phyloP scores from a whole-genome alignment of 2,329 filamentous ascomycete genomes.

The Pseudogymnoascus sp. region DNA sequence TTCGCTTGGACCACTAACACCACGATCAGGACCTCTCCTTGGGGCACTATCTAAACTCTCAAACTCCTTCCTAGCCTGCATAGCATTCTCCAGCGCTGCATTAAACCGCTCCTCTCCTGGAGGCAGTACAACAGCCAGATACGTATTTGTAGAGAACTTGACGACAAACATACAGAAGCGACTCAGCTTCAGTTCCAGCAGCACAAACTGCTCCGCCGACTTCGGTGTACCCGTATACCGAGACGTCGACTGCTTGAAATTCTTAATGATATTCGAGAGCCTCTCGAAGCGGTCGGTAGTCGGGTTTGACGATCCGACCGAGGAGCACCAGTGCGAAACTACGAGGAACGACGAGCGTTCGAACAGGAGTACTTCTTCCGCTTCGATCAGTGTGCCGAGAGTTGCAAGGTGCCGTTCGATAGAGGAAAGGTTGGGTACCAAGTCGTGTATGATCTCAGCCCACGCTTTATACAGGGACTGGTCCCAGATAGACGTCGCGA shows the following conservation, averaged over 20 bases:
- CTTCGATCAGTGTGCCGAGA: conserved; percentile 78
- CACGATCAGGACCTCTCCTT: conserved; percentile 21
- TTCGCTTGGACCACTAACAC: conserved; percentile 11
- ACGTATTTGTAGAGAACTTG: conserved; percentile 95
- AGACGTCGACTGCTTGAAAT: conserved; percentile 81
- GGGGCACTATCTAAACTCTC: conserved; percentile 54
- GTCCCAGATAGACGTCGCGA: conserved; percentile 97
- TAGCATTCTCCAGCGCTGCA: conserved; percentile 80
- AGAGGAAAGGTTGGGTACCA: conserved; percentile 85
- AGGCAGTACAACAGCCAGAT: conserved; percentile 84
- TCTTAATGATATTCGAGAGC: conserved; percentile 95
- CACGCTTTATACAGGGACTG: conserved; percentile 97
- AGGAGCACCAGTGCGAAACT: conserved; percentile 82
- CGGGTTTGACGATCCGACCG: conserved; percentile 70
- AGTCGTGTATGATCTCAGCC: conserved; percentile 94
- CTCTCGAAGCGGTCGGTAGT: conserved; percentile 90
- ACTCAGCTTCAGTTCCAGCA: conserved; percentile 72
- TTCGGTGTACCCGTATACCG: conserved; percentile 75
- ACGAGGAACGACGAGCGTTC: conserved; percentile 94
- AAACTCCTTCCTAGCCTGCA: conserved; percentile 78
- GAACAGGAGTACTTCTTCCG: conserved; percentile 89
- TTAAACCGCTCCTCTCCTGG: conserved; percentile 90
- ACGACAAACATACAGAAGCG: conserved; percentile 91
- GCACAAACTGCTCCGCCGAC: conserved; percentile 70
- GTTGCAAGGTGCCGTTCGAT: conserved; percentile 82